phyloP scores from a whole-genome alignment of 139 green algal species.

The Closterium sp. region DNA sequence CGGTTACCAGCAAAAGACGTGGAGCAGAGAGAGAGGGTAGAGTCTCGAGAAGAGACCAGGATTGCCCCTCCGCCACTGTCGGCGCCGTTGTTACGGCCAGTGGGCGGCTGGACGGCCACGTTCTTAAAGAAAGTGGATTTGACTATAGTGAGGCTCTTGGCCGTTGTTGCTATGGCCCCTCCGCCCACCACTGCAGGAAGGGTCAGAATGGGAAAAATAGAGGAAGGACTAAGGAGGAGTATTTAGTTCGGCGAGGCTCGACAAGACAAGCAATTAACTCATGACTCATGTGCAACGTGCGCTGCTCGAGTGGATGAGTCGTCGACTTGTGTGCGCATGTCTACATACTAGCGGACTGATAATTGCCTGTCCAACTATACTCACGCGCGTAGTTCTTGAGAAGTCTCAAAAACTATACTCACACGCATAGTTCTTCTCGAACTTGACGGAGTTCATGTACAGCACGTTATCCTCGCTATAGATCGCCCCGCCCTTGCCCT shows the following conservation, averaged over 20 bases:
- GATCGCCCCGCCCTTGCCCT: background rate
- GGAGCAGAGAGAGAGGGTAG: background rate
- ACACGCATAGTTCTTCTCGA: background rate
- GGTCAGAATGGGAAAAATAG: background rate
- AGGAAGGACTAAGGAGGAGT: background rate
- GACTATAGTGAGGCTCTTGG: background rate
- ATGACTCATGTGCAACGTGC: too few species aligned
- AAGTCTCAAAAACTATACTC: background rate
- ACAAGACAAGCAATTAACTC: too few species aligned
- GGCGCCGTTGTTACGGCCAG: background rate
- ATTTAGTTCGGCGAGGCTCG: too few species aligned
- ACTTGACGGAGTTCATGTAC: background rate
- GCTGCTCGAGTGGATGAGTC: too few species aligned
- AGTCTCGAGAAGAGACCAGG: background rate
- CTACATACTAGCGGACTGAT: too few species aligned
- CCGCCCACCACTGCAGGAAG: background rate
- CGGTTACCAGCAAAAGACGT: background rate
- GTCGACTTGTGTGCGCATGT: too few species aligned
- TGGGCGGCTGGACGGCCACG: background rate
- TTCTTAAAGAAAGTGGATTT: background rate
- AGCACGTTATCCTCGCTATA: background rate
- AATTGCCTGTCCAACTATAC: too few species aligned
- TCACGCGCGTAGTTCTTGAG: too few species aligned
- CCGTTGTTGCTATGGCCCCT: background rate
- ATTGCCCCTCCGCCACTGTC: background rate